Conservation (phyloP, 2,329 filamentous ascomycete genomes). For the Grosmannia serpens region DNA sequence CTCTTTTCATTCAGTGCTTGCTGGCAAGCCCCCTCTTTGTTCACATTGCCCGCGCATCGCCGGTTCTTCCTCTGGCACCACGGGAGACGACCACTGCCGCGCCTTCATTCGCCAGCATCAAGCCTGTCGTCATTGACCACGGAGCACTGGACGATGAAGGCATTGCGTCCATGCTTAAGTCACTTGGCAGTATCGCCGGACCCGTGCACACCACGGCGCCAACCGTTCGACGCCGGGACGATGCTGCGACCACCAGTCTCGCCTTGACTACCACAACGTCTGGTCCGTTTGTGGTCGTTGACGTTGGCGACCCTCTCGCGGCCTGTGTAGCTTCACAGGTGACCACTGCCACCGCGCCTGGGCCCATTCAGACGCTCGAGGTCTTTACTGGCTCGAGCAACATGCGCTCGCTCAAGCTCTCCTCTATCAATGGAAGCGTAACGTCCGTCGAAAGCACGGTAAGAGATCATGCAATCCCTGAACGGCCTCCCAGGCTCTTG, state of each 20-base stretch:
- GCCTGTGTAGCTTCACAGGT: background rate
- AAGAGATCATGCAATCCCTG: background rate
- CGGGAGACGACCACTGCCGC: background rate
- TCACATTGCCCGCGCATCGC: background rate
- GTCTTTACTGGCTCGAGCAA: background rate
- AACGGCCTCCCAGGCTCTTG: background rate
- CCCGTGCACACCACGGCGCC: background rate
- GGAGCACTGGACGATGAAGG: background rate
- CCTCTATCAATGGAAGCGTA: background rate
- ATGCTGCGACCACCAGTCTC: background rate
- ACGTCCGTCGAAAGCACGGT: background rate
- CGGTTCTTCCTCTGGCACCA: background rate
- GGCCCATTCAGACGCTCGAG: background rate
- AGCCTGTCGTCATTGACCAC: background rate
- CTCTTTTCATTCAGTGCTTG: background rate
- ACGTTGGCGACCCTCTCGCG: background rate
- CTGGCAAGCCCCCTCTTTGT: background rate
- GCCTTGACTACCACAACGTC: background rate
- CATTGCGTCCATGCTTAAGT: background rate
- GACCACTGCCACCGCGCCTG: background rate
- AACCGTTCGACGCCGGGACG: background rate
- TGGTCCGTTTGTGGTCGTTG: background rate
- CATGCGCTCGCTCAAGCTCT: background rate
- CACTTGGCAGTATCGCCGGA: background rate
- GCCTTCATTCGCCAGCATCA: background rate